Evolutionary conservation across 495 filamentous ascomycete genomes (phyloP).

Genomic region (Podospora appendiculata): DNA sequence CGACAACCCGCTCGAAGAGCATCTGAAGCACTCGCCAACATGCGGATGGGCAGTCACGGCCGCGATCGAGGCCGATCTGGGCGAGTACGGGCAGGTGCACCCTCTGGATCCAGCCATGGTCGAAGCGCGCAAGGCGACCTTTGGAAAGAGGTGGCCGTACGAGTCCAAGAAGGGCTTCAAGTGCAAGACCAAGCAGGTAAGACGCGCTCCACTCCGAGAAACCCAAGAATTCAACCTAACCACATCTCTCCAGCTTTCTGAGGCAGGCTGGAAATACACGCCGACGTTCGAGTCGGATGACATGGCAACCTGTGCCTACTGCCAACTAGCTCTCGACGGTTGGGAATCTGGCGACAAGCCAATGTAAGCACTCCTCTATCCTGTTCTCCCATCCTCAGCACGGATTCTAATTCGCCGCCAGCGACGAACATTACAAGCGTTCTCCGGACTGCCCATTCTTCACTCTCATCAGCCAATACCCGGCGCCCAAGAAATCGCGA

Average conservation of each 20-base stretch:
- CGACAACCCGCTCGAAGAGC: slow-evolving; percentile 75
- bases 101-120: slow-evolving; percentile 61
- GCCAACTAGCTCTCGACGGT: slow-evolving; percentile 73
- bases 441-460: slow-evolving; percentile 81
- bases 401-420: slow-evolving; percentile 27
- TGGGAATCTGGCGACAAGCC: slow-evolving; percentile 92
- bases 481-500: slow-evolving; percentile 43
- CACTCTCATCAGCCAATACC: slow-evolving; percentile 37
- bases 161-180: slow-evolving; percentile 81
- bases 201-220: slow-evolving; percentile 1
- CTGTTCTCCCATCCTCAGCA: not conserved
- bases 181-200: slow-evolving; percentile 79
- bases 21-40: slow-evolving; percentile 68
- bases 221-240: not conserved
- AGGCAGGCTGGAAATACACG: slow-evolving; percentile 89
- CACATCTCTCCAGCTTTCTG: slow-evolving; percentile 59
- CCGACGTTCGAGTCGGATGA: slow-evolving; percentile 74
- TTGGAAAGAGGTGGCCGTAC: slow-evolving; percentile 75
- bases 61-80: slow-evolving; percentile 57
- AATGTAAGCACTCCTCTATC: slow-evolving; percentile 44
- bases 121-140: slow-evolving; percentile 74
- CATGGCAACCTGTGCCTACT: slow-evolving; percentile 82
- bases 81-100: slow-evolving; percentile 59
- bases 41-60: slow-evolving; percentile 87
- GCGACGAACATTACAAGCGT: slow-evolving; percentile 78